Conservation (phyloP, 495 filamentous ascomycete genomes). For the Penicillium parvum region DNA sequence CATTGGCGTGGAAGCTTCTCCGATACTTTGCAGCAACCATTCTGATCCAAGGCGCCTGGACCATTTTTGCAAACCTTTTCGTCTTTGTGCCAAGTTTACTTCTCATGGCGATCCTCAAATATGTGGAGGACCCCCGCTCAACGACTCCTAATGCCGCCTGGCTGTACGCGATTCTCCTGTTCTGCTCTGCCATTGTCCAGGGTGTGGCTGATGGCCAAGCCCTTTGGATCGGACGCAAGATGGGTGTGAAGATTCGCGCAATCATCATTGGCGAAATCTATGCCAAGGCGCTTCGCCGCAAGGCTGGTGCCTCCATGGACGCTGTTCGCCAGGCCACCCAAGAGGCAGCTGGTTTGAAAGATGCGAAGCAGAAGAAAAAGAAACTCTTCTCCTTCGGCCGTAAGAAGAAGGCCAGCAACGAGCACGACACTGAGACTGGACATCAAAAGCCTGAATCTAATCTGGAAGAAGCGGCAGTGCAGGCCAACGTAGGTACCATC, state of each 20-base stretch:
- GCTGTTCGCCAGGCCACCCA: conserved; percentile 40
- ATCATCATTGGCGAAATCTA: conserved; percentile 98
- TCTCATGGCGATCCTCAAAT: conserved; percentile 85
- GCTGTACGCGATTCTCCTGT: conserved; percentile 90
- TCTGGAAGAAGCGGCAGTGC: conserved; percentile 51
- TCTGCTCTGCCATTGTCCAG: conserved; percentile 70
- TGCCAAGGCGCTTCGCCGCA: conserved; percentile 90
- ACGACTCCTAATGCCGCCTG: conserved; percentile 88
- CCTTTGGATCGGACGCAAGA: conserved; percentile 89
- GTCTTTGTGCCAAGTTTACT: conserved; percentile 90
- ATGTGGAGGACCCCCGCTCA: conserved; percentile 75
- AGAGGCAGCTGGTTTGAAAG: conserved; percentile 23
- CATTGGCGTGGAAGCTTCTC: conserved; percentile 73
- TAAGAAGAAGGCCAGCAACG: conserved; percentile 45
- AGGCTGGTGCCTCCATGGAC: conserved; percentile 71
- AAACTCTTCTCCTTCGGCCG: conserved; percentile 52
- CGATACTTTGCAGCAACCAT: conserved; percentile 78
- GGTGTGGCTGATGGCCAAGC: conserved; percentile 80
- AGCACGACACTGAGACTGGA: conserved; percentile 28
- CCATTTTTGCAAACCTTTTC: conserved; percentile 68
- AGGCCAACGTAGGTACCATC: conserved; percentile 90
- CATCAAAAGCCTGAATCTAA: conserved; percentile 38
- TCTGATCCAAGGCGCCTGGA: conserved; percentile 74
- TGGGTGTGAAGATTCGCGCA: conserved; percentile 87
- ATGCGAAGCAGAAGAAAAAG: conserved; percentile 44